Conservation (phyloP, 202 grass and related monocot species). For the Dendrocalamus latiflorus region DNA sequence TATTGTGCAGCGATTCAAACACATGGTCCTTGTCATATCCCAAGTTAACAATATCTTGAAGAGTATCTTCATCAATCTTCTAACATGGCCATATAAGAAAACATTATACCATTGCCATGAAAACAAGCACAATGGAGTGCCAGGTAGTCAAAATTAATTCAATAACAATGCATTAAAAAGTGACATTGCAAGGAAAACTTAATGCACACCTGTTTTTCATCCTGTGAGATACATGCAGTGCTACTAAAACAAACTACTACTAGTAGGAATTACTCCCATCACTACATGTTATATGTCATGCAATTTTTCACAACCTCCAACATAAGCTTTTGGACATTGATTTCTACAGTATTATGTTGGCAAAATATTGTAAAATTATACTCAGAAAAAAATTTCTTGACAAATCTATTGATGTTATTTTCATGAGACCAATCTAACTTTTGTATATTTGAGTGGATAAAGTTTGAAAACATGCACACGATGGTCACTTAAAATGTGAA, state of each 20-base stretch:
- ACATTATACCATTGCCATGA: slow-evolving; percentile 6
- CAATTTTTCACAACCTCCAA: not conserved
- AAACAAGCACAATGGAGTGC: not conserved
- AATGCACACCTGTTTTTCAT: not conserved
- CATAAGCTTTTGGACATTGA: not conserved
- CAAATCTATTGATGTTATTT: slow-evolving; percentile 3
- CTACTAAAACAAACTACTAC: slow-evolving; percentile 2
- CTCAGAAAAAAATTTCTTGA: slow-evolving; percentile 3
- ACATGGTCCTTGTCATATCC: slow-evolving; percentile 81
- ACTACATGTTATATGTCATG: not conserved
- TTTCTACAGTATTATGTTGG: slow-evolving; percentile 6
- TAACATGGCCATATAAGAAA: slow-evolving; percentile 37
- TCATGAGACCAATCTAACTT: not conserved
- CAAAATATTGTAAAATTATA: not conserved
- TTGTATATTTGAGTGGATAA: not conserved
- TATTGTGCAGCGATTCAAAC: slow-evolving; percentile 68
- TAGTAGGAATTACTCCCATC: slow-evolving; percentile 12
- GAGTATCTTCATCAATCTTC: slow-evolving; percentile 92
- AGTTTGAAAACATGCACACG: not conserved
- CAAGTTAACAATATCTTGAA: slow-evolving; percentile 66
- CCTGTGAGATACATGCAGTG: not conserved
- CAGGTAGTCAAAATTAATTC: not conserved
- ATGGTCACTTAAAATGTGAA: slow-evolving; percentile 4
- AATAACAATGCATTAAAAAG: not conserved
- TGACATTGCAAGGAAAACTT: slow-evolving; percentile 9